Evolutionary conservation across 2,329 filamentous ascomycete genomes (phyloP).

Genomic region (Monosporascus ibericus): DNA sequence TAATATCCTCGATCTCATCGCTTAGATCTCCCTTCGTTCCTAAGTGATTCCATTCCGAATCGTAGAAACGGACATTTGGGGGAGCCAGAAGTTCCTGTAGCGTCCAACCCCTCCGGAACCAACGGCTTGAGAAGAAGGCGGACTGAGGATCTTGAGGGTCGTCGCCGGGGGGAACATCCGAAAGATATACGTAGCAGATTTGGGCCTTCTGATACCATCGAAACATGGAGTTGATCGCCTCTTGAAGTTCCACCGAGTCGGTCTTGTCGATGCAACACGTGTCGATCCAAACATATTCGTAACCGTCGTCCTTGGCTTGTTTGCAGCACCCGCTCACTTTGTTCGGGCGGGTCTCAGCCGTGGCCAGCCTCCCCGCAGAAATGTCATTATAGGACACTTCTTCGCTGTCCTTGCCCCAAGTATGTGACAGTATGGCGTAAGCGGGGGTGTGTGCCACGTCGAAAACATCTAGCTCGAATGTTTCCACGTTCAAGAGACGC

Average conservation of each 20-base stretch:
- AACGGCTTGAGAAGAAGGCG: neutral
- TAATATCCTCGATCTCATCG: neutral
- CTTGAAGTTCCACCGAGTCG: neutral
- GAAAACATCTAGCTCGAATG: neutral
- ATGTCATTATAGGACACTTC: too few species aligned
- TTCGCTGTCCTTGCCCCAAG: neutral
- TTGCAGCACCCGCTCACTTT: neutral
- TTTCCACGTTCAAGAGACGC: neutral
- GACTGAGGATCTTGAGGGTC: neutral
- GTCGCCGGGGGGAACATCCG: neutral
- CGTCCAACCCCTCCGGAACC: neutral
- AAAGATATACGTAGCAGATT: neutral
- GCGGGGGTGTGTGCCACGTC: neutral
- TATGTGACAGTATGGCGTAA: slow-evolving; percentile 1
- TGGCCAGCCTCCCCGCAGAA: too few species aligned
- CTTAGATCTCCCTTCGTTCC: neutral
- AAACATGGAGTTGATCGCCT: neutral
- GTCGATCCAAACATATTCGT: neutral
- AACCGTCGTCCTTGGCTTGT: neutral
- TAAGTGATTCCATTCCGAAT: neutral
- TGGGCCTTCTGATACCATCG: neutral
- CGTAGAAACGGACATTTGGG: neutral
- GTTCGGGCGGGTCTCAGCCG: too few species aligned
- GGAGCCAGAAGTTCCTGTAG: neutral
- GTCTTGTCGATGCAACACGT: neutral